Evolutionary conservation across 306 rosid genomes (phyloP), one percentile per base, ranked within the genome.

Genomic region (Trifolium repens): DNA sequence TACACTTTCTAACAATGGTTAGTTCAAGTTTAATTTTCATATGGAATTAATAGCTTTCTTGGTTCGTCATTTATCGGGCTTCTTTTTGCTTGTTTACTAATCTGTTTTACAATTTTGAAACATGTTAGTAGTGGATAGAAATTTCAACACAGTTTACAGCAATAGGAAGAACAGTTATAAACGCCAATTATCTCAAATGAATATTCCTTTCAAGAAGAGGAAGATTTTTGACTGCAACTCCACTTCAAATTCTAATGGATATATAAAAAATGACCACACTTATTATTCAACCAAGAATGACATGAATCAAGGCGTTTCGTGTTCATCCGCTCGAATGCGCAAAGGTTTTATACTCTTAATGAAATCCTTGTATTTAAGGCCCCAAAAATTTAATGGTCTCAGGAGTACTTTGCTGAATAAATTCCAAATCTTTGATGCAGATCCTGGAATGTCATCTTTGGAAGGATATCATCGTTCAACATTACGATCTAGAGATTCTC

Each of bases 141-240:
- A 79, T 80, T 79, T 77, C 87, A 87, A 80, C 79, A 84, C 90
- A 37, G 75, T 72, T 69, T 84, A 77, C 79, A 82, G 72, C 75
- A 73, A 44, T 80, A 84, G 85, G 90, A 91, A 82, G 86, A 86
- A 82, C 74, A 72, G 62, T 60, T 84, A 69, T 84, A 91, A 80
- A 66, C 87, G 85, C 66, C 97, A 81, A 80, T 85, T 91, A 75
- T 84, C 96, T 77, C 90, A 91, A 69, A 87, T 89, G 97, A 88
- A 81, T 60, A 82, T 91, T 79, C 97, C 98, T 78, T 88, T 93
- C 64, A 93, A 93, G 76, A 91, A 93, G 90, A 93, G 98, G 91
- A 91, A 86, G 72, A 67, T 88, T 72, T 84, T 82, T 67, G 22
- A 87, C 71, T 83, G 77, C 55, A 81, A 70, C 74, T 62, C 89